Base-by-base conservation (phyloP, 2,329 filamentous ascomycete species). In the Periconia sp. region DNA sequence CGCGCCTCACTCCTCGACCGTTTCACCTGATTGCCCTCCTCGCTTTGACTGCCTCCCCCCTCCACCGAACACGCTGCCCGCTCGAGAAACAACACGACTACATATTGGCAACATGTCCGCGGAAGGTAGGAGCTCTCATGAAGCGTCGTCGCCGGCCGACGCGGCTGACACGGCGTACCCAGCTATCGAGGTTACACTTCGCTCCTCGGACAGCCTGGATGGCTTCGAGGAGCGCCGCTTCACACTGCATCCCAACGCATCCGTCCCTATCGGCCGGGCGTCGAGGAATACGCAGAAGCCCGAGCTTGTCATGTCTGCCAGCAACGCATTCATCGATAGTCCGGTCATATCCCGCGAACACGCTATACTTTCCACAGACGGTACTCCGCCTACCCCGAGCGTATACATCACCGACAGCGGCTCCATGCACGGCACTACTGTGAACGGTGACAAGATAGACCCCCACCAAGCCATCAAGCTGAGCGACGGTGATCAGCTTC, bases 321-420 rank as follows among this genome's bases (percentile, higher is more conserved):
- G 79, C 52, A 90, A 89, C 65, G 82, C 77, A 12, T 88, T 78
- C 77, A 86, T 89, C 45, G 81, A 88, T 52, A 86, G 82, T 43
- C 82, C 86, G 0, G 86, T 89, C 24, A 86, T 90, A 75, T 89
- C 86, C 17, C 77, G 87, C 31, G 65, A 81, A 9, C 87, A 90
- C 68, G 87, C 86, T 12, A 68, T 79, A 38, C 52, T 75, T 25
- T 64, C 57, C 2, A 53, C 53, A 29, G 53, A 59, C 36, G 34
- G 48, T 9, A 33, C 21, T 39, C 36, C 38, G 23, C 53, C 56
- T 19, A 25, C 35, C 9, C 54, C 62, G 18, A 47, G 46, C 7
- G 65, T 83, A 32, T 76, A 70, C 37, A 70, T 86, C 46, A 70
- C 66, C 45, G 83, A 86, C 56, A 69, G 71, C 13, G 75, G 73